These are phyloP conservation scores for Aaosphaeria arxii DNA, from an alignment of 2,329 filamentous ascomycete genomes.

Conservation along the genomic window DNA sequence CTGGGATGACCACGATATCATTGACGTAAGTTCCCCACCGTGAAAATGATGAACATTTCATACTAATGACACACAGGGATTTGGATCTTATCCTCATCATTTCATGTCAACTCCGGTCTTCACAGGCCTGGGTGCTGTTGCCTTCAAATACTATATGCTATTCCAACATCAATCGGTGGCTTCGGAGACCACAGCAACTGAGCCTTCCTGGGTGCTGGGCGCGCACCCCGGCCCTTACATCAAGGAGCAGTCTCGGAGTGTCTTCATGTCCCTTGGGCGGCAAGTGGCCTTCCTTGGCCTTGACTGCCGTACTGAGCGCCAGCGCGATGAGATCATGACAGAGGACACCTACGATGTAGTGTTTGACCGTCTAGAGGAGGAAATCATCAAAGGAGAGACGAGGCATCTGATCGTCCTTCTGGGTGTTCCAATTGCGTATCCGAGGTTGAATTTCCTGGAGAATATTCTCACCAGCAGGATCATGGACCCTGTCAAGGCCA, in stretches of 20 bases:
- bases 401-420: conserved; percentile 88
- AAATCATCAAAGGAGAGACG: conserved; percentile 78
- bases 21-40: conserved; percentile 38
- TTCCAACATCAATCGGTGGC: conserved; percentile 93
- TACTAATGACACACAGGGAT: conserved; percentile 57
- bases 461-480: conserved; percentile 75
- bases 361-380: conserved; percentile 77
- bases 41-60: neutral
- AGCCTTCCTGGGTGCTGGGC: conserved; percentile 90
- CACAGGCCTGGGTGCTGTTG: conserved; percentile 81
- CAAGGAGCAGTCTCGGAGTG: conserved; percentile 74
- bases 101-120: conserved; percentile 93
- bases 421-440: conserved; percentile 61
- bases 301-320: conserved; percentile 89
- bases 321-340: conserved; percentile 74
- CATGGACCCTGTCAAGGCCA: conserved; percentile 85
- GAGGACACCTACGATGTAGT: conserved; percentile 82
- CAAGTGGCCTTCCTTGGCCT: conserved; percentile 80
- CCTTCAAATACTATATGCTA: conserved; percentile 98
- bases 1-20: conserved; percentile 80
- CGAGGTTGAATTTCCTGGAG: conserved; percentile 56
- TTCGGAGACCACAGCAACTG: conserved; percentile 75
- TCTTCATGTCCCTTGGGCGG: conserved; percentile 80
- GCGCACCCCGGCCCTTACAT: conserved; percentile 83
- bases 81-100: conserved; percentile 85